Evolutionary conservation across 2,329 filamentous ascomycete genomes (phyloP), one percentile per base, ranked within the genome.

Genomic region (Penicillium sp.): DNA sequence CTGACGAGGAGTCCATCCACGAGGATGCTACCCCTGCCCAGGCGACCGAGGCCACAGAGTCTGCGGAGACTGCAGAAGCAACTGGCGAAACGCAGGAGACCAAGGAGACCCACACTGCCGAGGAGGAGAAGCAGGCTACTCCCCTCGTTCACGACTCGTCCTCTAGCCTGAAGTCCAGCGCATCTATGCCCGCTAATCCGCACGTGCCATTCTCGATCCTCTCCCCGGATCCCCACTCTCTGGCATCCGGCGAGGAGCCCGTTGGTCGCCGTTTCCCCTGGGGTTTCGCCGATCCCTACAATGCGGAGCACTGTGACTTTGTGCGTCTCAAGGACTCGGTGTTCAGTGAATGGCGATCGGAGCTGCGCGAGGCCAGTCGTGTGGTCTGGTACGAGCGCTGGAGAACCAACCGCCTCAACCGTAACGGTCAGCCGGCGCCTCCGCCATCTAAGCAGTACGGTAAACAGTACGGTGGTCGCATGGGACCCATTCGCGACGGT

Each of bases 301-400:
- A 97, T 63, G 79, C 84, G 27, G 82, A 88, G 61, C 93, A 98
- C 73, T 98, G 93, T 73, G 93, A 98, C 72, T 98, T 96, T 69
- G 78, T 87, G 48, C 86, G 86, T 54, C 80, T 98, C 59, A 93
- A 93, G 73, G 91, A 97, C 52, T 85, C 87, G 6, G 88, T 98
- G 28, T 98, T 98, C 70, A 84, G 78, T 57, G 92, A 97, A 65
- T 98, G 93, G 93, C 86, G 92, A 44, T 81, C 81, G 38, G 93
- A 98, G 67, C 78, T 98, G 52, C 86, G 92, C 53, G 89, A 95
- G 69, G 87, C 89, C 45, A 95, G 89, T 69, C 82, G 89, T 48
- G 90, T 95, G 66, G 81, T 90, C 61, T 96, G 90, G 89, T 97
- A 97, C 63, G 92, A 97, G 71, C 85, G 88, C 62, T 97, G 92